Base-by-base conservation (phyloP, 768 basidiomycete species). In the Scleroderma bovista region DNA sequence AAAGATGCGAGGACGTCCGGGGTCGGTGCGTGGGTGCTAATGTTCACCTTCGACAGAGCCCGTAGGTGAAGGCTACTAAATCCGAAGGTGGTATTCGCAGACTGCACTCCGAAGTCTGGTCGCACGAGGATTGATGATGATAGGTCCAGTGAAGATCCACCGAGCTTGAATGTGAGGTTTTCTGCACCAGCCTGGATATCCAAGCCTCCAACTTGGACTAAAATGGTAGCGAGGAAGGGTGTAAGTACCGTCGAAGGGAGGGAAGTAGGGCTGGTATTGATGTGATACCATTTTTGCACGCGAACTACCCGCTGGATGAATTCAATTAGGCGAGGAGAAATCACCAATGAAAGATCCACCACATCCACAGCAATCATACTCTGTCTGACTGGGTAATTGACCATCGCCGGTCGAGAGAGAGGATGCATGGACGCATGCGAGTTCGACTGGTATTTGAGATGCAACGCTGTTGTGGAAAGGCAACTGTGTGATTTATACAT, bases 151-250 rank as follows among this genome's bases (percentile, higher is more conserved):
- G 55, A 64, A 37, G 63, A 66, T 22, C 78, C 59, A 15, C 76
- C 76, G 48, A 84, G 73, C 46, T 85, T 86, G 48, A 87, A 76
- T 16, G 79, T 70, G 24, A 90, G 70, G 57, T 82, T 88, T 59
- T 84, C 83, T 7, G 86, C 85, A 6, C 78, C 81, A 8, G 85
- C 85, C 48, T 75, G 77, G n/a, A 86, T 58, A 23, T 72, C 72
- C 38, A 85, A 54, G 8, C 61, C 69, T 7, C 66, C 70, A 43
- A 84, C 56, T 32, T 67, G 66, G 6, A 77, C 60, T 6, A 74
- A 63, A 12, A 77, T 38, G 45, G 81, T 74, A 7, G 60, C 34
- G 39, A 69, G 56, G 48, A 52, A 68, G 36, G 47, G 53, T 33
- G 32, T 17, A 36, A 6, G 43, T 19, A 20, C 38, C 8, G 20